Base-by-base conservation (phyloP, 352 stramenopile species). In the Blastocystis sp. region DNA sequence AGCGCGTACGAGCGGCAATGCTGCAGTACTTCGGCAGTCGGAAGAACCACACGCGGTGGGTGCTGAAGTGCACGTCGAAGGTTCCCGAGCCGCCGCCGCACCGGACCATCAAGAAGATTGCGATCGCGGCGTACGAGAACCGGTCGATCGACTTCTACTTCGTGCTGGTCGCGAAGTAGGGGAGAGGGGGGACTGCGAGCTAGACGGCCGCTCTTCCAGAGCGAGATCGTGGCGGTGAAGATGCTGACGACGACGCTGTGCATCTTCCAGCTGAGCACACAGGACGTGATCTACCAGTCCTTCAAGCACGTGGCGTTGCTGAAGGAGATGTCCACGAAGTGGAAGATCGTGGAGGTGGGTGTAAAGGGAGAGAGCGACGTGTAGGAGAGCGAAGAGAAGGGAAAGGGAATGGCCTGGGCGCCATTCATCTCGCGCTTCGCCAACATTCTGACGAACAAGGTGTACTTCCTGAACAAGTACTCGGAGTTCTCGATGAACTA, bases 141-240 rank as follows among this genome's bases (percentile, higher is more conserved):
- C 64, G 65, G 27, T 85, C 75, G 32, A 85, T 85, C 1, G 75
- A 85, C 51, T 85, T 85, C 53, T 85, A 72, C 32, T 85, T 76
- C 29, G 42, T 36, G 27, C n/a, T 76, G 9, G 48, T 85, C 18
- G 36, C 57, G 40, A 85, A 85, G 75, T 85, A 16, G 42, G 42
- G 3, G 3, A 8, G 42, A 18, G 42, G 4, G 3, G 21, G 21
- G 4, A 4, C 16, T 51, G n/a, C 48, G 14, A 61, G 1, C 9
- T 85, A 85, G 75, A 61, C 53, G 51, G 27, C 51, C 75, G n/a
- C 49, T 85, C n/a, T 85, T 85, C 29, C 69, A 34, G 29, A 73
- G 54, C 24, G 48, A 85, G 49, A 73, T 85, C 34, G 75, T 85
- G 9, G 75, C 75, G 8, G 75, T 85, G 18, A 85, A 85, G 56